Conservation (phyloP, 2,329 filamentous ascomycete species). For the Mycosphaerelloides madeirae region DNA sequence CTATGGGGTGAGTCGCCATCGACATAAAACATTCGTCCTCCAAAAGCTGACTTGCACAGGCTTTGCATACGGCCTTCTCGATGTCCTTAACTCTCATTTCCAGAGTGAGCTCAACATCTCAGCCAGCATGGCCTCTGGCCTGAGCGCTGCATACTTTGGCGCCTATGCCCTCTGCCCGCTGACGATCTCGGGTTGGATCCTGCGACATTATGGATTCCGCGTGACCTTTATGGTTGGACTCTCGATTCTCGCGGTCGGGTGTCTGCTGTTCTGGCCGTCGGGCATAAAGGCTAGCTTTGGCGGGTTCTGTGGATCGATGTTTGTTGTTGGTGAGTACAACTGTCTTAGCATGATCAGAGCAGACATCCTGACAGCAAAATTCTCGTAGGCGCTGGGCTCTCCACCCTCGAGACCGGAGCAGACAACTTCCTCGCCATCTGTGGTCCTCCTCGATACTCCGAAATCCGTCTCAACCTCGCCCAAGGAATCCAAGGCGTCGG, state of each 20-base stretch:
- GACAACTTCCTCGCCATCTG: not conserved
- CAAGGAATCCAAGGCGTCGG: not conserved
- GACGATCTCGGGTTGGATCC: not conserved
- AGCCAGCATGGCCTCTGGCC: not conserved
- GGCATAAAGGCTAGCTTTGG: not conserved
- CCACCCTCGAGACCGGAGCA: not conserved
- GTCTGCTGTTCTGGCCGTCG: not conserved
- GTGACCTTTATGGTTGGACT: not conserved
- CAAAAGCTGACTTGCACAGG: not conserved
- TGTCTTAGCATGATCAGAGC: not conserved
- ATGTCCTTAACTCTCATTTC: not conserved
- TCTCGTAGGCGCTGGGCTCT: not conserved
- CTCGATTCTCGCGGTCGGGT: not conserved
- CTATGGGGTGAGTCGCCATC: no score
- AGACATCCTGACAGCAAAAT: not conserved
- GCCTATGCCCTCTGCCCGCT: not conserved
- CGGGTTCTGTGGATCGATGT: not conserved
- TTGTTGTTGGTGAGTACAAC: not conserved
- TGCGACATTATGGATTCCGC: not conserved
- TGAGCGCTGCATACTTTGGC: not conserved
- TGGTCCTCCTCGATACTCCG: not conserved
- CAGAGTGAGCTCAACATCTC: not conserved
- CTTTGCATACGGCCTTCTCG: not conserved
- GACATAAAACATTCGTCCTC: no score
- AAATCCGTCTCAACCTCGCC: not conserved